Evolutionary conservation across 75 land plant species (phyloP), one percentile per base, ranked within the genome.

Genomic region (Pinus albicaulis): DNA sequence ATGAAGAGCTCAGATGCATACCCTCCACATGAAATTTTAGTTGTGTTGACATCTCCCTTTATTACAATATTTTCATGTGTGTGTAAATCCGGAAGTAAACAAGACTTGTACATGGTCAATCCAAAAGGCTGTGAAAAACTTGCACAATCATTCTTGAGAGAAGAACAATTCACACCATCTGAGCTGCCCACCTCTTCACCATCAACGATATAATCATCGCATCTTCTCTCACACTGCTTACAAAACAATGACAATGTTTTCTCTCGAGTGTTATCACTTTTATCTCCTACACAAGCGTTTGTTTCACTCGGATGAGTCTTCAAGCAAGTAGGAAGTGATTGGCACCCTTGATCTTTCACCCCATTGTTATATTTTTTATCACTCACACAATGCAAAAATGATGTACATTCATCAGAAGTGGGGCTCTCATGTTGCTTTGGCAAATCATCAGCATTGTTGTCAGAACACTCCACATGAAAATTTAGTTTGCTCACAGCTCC

Each of bases 141-240:
- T 64, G 80, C 34, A 72, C 85, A 74, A 62, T 76, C 82, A 59
- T 64, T 76, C 25, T 77, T 71, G 12, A 72, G 41, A 19, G 62
- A 77, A 3, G 79, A 76, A 10, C 38, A 36, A 28, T 60, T 57
- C 59, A 71, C 38, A 59, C 71, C 73, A 19, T 65, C 57, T 74
- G 70, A 62, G 56, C 26, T 63, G n/a, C 34, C 44, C 23, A 83
- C 86, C 57, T 94, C 95, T 66, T 88, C 89, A 48, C 87, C 91
- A 62, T 90, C 90, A 63, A 91, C 89, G 52, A 86, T 92, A 68
- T 82, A 86, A 53, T 84, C 73, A 68, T 56, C 57, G 26, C 22
- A 56, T 4, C 77, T 81, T 19, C 23, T 38, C 10, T 19, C 71
- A 38, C 5, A 3, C 48, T 36, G 34, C 44, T 66, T 31, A 66